These are phyloP conservation scores for Sphaceloma murrayae DNA, from an alignment of 2,329 filamentous ascomycete species.

Conservation along the genomic window DNA sequence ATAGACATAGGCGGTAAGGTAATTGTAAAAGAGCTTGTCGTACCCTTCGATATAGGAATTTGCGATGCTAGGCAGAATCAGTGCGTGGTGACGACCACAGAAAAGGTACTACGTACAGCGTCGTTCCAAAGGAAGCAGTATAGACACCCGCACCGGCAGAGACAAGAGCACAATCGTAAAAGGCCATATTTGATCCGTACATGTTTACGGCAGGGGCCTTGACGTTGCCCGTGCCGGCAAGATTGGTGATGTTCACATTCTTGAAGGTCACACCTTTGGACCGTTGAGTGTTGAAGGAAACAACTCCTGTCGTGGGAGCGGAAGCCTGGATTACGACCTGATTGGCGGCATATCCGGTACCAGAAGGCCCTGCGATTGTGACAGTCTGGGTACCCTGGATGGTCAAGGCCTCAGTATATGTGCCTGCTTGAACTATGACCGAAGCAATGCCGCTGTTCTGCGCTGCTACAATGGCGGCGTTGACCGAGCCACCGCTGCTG, in stretches of 20 bases:
- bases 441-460: slow-evolving; percentile 35
- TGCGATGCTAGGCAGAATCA: no score
- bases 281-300: slow-evolving; percentile 28
- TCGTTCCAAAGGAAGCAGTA: slow-evolving; percentile 27
- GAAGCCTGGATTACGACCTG: slow-evolving; percentile 29
- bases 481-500: slow-evolving; percentile 35
- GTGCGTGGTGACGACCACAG: no score
- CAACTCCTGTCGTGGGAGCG: slow-evolving; percentile 20
- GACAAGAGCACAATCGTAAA: slow-evolving; percentile 39
- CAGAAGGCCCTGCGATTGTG: slow-evolving; percentile 32
- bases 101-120: no score
- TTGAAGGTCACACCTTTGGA: slow-evolving; percentile 30
- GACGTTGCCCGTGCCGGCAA: slow-evolving; percentile 21
- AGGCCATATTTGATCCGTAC: slow-evolving; percentile 34
- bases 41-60: slow-evolving; percentile 39
- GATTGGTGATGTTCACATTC: slow-evolving; percentile 35
- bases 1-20: slow-evolving; percentile 36
- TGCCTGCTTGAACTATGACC: slow-evolving; percentile 37
- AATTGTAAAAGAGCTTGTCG: slow-evolving; percentile 36
- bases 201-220: slow-evolving; percentile 28
- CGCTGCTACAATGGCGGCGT: slow-evolving; percentile 36
- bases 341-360: slow-evolving; percentile 31
- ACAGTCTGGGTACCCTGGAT: slow-evolving; percentile 35
- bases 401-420: slow-evolving; percentile 36
- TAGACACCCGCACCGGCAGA: slow-evolving; percentile 30